Conservation (phyloP, 768 basidiomycete species). For the Termitomyces sp. region DNA sequence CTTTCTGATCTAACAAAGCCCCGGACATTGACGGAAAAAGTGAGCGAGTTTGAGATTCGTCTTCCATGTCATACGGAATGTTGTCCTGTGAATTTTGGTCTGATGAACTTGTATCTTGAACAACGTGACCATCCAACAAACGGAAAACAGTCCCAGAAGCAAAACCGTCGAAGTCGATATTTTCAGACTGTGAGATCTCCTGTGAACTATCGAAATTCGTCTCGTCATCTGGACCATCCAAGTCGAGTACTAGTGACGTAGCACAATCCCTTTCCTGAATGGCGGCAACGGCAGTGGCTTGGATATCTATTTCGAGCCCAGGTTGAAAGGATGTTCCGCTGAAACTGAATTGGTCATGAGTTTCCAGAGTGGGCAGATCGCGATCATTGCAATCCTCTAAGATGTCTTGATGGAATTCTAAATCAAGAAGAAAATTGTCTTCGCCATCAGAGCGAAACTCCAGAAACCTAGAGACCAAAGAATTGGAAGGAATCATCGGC, state of each 20-base stretch:
- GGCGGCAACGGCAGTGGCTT: not conserved
- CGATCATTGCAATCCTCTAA: constrained; percentile 6
- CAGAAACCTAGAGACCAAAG: not conserved
- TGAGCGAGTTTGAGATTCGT: constrained; percentile 8
- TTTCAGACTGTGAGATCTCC: constrained; percentile 1
- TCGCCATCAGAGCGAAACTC: constrained; percentile 7
- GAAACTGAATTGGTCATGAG: not conserved
- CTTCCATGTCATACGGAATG: not conserved
- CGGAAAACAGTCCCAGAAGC: not conserved
- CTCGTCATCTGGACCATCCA: constrained; percentile 9
- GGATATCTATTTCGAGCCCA: not conserved
- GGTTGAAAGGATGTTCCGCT: not conserved
- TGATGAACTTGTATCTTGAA: not conserved
- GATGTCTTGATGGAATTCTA: constrained; percentile 5
- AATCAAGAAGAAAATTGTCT: constrained; percentile 2
- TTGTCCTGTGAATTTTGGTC: constrained; percentile 10
- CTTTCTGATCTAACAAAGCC: not conserved
- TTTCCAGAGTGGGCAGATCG: constrained; percentile 5
- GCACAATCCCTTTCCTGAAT: not conserved
- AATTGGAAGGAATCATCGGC: not conserved
- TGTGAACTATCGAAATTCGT: constrained; percentile 1
- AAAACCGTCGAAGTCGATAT: not conserved
- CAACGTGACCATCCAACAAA: constrained; percentile 11
- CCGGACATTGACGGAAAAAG: constrained; percentile 6
- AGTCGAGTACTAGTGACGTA: constrained; percentile 7